A percentile compares a stretch with the other conserved stretches of the same genome.
Conservation (phyloP, 1,139 yeast species). For the Yamadazyma atmosphaerica region DNA sequence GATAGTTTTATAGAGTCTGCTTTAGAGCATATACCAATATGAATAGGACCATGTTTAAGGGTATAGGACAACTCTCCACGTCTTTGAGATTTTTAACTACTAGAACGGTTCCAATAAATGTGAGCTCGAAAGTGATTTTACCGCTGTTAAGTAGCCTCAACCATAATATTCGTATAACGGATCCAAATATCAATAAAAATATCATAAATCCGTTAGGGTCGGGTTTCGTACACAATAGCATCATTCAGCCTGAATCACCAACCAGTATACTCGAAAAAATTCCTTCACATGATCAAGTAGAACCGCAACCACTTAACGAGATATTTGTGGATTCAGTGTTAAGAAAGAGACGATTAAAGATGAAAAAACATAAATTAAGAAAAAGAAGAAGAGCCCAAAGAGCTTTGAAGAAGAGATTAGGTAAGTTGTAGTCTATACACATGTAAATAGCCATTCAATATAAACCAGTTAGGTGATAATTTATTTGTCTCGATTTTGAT, state of each 20-base stretch:
- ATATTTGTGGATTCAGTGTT: constrained; percentile 58
- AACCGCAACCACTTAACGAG: constrained; percentile 13
- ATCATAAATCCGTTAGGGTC: not conserved
- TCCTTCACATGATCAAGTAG: not conserved
- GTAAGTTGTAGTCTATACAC: constrained; percentile 29
- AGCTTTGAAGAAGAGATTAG: constrained; percentile 58
- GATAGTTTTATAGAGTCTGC: constrained; percentile 3
- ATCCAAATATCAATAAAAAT: not conserved
- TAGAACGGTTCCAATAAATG: not conserved
- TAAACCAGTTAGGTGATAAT: not conserved
- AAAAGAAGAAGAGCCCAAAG: constrained; percentile 70
- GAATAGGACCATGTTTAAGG: not conserved
- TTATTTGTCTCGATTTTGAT: too few relatives aligned
- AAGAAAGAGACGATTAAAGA: constrained; percentile 68
- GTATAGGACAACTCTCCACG: not conserved
- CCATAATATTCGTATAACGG: not conserved
- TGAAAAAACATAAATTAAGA: constrained; percentile 73
- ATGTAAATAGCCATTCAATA: not conserved
- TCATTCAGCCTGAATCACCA: not conserved
- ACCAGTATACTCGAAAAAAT: not conserved
- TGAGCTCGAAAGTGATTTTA: not conserved
- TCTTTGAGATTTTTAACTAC: not conserved
- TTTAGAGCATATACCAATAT: not conserved
- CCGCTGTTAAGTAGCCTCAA: not conserved
- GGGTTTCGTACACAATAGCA: not conserved